Evolutionary conservation across 805 yeast genomes (phyloP).

Genomic region (Candida argentea): DNA sequence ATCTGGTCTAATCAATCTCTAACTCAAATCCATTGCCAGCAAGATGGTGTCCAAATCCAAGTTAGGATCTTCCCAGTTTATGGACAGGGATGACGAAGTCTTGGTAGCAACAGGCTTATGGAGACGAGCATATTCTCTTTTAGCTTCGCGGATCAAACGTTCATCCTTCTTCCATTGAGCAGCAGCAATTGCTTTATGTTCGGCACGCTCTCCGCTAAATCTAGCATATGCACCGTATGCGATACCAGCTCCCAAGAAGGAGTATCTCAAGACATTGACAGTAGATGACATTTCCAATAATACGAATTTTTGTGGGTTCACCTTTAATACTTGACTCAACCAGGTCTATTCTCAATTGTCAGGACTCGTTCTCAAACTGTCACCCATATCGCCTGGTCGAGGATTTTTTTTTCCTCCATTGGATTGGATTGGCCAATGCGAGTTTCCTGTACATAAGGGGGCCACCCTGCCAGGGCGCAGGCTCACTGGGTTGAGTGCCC

Average conservation of each 20-base stretch:
- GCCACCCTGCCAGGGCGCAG: no score
- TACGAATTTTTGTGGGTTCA: no score
- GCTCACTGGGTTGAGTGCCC: no score
- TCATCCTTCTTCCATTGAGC: conserved; percentile 53
- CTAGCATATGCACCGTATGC: conserved; percentile 85
- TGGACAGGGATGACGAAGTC: conserved; percentile 30
- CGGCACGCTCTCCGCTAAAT: conserved; percentile 51
- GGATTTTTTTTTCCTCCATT: no score
- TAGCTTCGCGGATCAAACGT: conserved; percentile 79
- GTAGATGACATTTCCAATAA: no score
- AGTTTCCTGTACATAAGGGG: no score
- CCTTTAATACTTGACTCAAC: no score
- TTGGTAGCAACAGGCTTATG: conserved; percentile 33
- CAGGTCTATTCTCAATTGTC: no score
- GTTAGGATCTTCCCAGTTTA: conserved; percentile 82
- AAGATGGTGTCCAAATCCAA: no score
- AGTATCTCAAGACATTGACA: conserved; percentile 80
- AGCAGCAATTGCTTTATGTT: conserved; percentile 46
- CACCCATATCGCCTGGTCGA: no score
- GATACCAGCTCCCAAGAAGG: conserved; percentile 82
- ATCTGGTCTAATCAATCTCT: conserved; percentile 56
- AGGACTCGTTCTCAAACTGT: no score
- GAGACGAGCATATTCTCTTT: conserved; percentile 73
- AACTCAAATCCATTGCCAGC: conserved; percentile 58
- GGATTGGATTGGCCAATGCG: no score